These are phyloP conservation scores for Tulasnella sp. DNA, from an alignment of 768 basidiomycete genomes.

Conservation along the genomic window DNA sequence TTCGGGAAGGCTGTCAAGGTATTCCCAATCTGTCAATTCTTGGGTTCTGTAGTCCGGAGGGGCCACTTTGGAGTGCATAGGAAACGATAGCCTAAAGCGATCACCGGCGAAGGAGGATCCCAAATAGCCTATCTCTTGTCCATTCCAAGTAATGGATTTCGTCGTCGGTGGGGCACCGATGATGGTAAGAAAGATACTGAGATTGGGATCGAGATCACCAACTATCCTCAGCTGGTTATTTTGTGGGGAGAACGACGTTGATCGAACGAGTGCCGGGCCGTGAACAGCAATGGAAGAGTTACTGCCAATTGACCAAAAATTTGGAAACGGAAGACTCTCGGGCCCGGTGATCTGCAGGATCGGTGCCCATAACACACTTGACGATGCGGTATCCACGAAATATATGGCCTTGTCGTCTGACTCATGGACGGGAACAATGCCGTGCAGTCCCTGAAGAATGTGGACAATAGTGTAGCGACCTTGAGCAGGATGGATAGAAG, in stretches of 20 bases:
- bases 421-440: conserved; percentile 54
- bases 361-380: conserved; percentile 68
- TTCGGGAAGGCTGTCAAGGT: conserved; percentile 65
- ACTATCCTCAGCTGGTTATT: conserved; percentile 37
- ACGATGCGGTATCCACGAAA: conserved; percentile 53
- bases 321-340: conserved; percentile 28
- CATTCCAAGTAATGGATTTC: conserved; percentile 61
- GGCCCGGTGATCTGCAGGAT: conserved; percentile 32
- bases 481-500: conserved; percentile 10
- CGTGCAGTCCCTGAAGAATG: conserved; percentile 45
- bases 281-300: conserved; percentile 49
- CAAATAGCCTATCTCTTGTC: conserved; percentile 26
- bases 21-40: conserved; percentile 57
- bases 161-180: conserved; percentile 38
- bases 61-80: background rate
- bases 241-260: conserved; percentile 24
- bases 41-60: conserved; percentile 19
- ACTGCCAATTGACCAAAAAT: conserved; percentile 64
- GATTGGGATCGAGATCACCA: conserved; percentile 44
- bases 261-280: conserved; percentile 38
- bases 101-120: background rate
- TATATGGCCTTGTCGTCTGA: conserved; percentile 55
- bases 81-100: background rate
- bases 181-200: conserved; percentile 43
- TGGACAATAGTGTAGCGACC: conserved; percentile 35